phyloP scores from a whole-genome alignment of 2,329 filamentous ascomycete species.

The Colletotrichum chrysophilum region DNA sequence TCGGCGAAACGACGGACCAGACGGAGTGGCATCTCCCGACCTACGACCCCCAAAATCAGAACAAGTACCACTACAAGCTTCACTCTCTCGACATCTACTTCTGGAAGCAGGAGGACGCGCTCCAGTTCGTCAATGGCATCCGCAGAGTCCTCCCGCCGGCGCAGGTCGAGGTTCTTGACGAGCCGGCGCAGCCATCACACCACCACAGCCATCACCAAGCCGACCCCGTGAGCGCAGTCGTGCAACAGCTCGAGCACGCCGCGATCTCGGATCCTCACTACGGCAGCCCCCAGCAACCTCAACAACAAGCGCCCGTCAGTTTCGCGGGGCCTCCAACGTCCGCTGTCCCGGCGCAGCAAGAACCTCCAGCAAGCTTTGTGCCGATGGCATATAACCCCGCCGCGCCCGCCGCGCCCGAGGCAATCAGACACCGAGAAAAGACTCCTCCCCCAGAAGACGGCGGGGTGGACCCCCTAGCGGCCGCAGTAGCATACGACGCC shows the following conservation, averaged over 20 bases:
- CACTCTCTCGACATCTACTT: slow-evolving; percentile 81
- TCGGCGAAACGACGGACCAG: slow-evolving; percentile 57
- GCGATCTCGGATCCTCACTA: slow-evolving; percentile 68
- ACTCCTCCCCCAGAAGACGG: slow-evolving; percentile 78
- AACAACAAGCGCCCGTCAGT: slow-evolving; percentile 28
- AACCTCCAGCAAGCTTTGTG: slow-evolving; percentile 51
- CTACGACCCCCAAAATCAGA: slow-evolving; percentile 74
- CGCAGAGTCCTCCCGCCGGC: slow-evolving; percentile 66
- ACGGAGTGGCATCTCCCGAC: slow-evolving; percentile 79
- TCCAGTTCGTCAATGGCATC: slow-evolving; percentile 72
- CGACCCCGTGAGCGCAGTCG: slow-evolving; percentile 67
- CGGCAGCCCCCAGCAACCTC: slow-evolving; percentile 24
- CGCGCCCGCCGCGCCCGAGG: slow-evolving; percentile 76
- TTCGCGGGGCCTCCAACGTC: slow-evolving; percentile 48
- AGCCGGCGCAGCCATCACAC: slow-evolving; percentile 55
- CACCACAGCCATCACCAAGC: slow-evolving; percentile 33
- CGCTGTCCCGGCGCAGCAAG: slow-evolving; percentile 27
- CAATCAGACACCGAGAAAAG: slow-evolving; percentile 76
- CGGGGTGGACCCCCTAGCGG: slow-evolving; percentile 61
- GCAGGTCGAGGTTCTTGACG: slow-evolving; percentile 69
- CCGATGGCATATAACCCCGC: slow-evolving; percentile 82
- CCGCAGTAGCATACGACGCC: slow-evolving; percentile 62
- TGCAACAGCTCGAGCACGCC: slow-evolving; percentile 75
- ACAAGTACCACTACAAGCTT: slow-evolving; percentile 80
- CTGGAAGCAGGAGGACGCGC: slow-evolving; percentile 76